Percentiles rank a stretch among this genome's conserved stretches.
Evolutionary conservation across 2,329 filamentous ascomycete genomes (phyloP).

Genomic region (Xylaria sp.): DNA sequence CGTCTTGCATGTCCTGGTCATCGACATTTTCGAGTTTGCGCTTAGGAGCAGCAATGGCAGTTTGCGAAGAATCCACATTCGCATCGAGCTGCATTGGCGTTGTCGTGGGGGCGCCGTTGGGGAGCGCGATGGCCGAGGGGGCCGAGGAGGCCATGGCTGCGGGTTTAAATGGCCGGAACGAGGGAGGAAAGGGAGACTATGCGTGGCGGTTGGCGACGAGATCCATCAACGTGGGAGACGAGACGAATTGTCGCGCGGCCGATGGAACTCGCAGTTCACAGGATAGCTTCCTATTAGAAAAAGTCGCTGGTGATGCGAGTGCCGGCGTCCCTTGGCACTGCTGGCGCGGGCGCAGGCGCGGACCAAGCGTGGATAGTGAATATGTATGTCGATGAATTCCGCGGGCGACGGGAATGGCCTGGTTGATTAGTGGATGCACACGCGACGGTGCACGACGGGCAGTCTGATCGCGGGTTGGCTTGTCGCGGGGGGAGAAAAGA

Average conservation of each 20-base stretch:
- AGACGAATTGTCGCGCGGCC: slow-evolving; percentile 7
- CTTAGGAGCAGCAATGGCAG: slow-evolving; percentile 27
- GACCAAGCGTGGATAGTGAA: slow-evolving; percentile 4
- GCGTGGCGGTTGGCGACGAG: slow-evolving; percentile 3
- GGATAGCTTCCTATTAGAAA: background rate
- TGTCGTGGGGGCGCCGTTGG: slow-evolving; percentile 26
- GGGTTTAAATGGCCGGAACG: slow-evolving; percentile 1
- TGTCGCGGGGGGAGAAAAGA: slow-evolving; percentile 16
- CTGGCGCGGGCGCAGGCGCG: slow-evolving; percentile 9
- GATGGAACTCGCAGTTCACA: background rate
- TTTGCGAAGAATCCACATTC: slow-evolving; percentile 24
- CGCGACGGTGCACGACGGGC: slow-evolving; percentile 17
- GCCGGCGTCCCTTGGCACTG: background rate
- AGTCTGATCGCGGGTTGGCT: slow-evolving; percentile 11
- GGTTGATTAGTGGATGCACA: slow-evolving; percentile 10
- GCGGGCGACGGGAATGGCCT: background rate
- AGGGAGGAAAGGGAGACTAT: background rate
- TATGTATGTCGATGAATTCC: background rate
- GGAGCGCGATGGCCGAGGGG: slow-evolving; percentile 29
- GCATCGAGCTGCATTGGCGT: slow-evolving; percentile 22
- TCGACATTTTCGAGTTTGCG: slow-evolving; percentile 32
- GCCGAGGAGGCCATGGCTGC: slow-evolving; percentile 31
- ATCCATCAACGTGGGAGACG: slow-evolving; percentile 9
- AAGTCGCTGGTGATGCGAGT: slow-evolving; percentile 8
- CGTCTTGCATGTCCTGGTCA: slow-evolving; percentile 20